phyloP scores from a whole-genome alignment of 129 eudicot genomes.

The Ambrosia artemisiifolia region DNA sequence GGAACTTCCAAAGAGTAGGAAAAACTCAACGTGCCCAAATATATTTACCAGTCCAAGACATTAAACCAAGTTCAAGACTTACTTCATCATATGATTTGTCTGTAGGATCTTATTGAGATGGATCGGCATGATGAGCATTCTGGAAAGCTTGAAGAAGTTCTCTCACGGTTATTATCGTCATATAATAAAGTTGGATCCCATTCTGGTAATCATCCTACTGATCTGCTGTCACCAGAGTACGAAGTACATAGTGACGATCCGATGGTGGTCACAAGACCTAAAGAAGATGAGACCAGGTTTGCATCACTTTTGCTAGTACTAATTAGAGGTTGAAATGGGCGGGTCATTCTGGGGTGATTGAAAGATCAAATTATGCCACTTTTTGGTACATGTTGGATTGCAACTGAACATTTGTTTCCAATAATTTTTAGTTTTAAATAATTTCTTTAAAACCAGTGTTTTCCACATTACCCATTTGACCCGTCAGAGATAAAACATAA shows the following conservation, averaged over 20 bases:
- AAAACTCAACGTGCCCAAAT: too few relatives aligned
- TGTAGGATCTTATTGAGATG: constrained; percentile 82
- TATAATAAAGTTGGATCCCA: constrained; percentile 52
- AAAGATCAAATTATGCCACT: neutral
- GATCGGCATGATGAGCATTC: constrained; percentile 73
- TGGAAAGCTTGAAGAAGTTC: constrained; percentile 52
- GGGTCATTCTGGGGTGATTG: neutral
- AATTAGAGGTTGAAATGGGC: neutral
- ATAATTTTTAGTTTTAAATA: neutral
- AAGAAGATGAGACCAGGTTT: constrained; percentile 16
- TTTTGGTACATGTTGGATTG: neutral
- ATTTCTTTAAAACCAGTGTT: neutral
- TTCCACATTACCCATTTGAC: neutral
- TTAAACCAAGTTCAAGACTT: too few relatives aligned
- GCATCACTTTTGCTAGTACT: neutral
- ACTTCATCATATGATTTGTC: neutral
- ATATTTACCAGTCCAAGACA: too few relatives aligned
- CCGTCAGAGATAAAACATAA: neutral
- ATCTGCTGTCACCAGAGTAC: constrained; percentile 34
- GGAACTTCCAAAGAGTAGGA: too few relatives aligned
- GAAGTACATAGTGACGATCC: neutral
- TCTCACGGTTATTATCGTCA: constrained; percentile 43
- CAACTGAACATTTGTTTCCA: neutral
- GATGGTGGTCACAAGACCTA: constrained; percentile 17
- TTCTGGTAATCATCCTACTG: constrained; percentile 25